Evolutionary conservation across 176 grass and related monocot species (phyloP), one percentile per base, ranked within the genome.

Genomic region (Carex parvula): DNA sequence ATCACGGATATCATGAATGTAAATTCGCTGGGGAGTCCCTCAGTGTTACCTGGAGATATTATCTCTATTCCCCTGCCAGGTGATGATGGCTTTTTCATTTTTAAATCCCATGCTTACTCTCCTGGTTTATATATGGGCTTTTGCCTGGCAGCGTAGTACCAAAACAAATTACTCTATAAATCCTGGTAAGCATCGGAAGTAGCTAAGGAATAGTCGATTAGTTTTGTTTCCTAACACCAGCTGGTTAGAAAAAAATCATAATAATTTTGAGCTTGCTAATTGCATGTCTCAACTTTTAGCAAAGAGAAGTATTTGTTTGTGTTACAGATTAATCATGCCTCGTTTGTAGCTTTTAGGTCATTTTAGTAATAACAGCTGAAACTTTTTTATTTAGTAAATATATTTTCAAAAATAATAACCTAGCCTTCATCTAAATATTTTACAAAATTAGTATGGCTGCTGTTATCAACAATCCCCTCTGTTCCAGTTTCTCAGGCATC

Each of bases 61-160:
- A n/a, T 97, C 85, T 87, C 89, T 52, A 85, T 97, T 46, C 88
- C 94, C 18, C 77, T 94, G 85, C 83, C 90, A 48, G 92, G 94
- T 97, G 62, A 90, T 63, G 2, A 35, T 7, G 1, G 2, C 7
- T 69, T 30, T 26, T 26, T 15, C 1, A 62, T 13, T 55, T 57
- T 30, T 86, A 70, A 48, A 70, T 68, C 10, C 44, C 11, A 6
- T 41, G 79, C 54, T 44, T 57, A 18, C 14, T 17, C 14, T 30
- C 4, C 24, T 77, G 52, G 52, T 55, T 4, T 33, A 56, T 50
- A 18, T 76, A 37, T 73, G 73, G 22, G 24, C 4, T 77, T 77
- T 32, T 30, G 1, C 50, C 46, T 14, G 24, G 12, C 1, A 82
- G 62, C 55, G 2, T 13, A 83, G 41, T 60, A 60, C n/a, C 8